Evolutionary conservation across 2,329 filamentous ascomycete genomes (phyloP).

Genomic region (Pezicula rhizophila): DNA sequence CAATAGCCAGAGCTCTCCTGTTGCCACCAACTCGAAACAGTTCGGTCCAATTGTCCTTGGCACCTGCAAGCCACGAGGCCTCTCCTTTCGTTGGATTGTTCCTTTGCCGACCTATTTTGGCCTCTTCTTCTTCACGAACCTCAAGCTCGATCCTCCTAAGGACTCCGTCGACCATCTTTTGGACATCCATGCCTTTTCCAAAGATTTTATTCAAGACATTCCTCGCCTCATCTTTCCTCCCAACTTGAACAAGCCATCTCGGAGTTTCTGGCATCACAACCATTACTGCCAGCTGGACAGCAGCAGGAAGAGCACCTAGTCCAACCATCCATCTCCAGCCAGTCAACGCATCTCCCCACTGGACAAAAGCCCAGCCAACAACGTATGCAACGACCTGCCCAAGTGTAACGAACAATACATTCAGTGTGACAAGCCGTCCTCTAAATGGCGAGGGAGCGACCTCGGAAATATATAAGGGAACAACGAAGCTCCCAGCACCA

Average conservation of each 20-base stretch:
- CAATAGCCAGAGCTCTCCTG: conserved; percentile 72
- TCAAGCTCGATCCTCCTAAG: conserved; percentile 68
- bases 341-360: conserved; percentile 40
- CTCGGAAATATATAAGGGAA: conserved; percentile 85
- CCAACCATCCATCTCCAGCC: conserved; percentile 94
- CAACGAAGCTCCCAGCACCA: conserved; percentile 73
- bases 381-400: conserved; percentile 88
- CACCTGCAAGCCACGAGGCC: conserved; percentile 16
- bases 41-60: conserved; percentile 42
- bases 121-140: conserved; percentile 62
- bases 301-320: conserved; percentile 70
- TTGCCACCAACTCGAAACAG: conserved; percentile 55
- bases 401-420: conserved; percentile 75
- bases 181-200: conserved; percentile 37
- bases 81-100: conserved; percentile 10
- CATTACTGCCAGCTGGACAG: conserved; percentile 63
- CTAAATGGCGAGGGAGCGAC: conserved; percentile 70
- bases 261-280: conserved; percentile 80
- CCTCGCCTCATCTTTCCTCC: conserved; percentile 54
- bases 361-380: conserved; percentile 69
- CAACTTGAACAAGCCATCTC: conserved; percentile 73
- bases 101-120: conserved; percentile 26
- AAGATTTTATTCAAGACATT: conserved; percentile 61
- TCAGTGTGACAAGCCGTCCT: conserved; percentile 75
- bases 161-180: conserved; percentile 48